Conservation (phyloP, 2,329 filamentous ascomycete species). For the Cadophora gregata region DNA sequence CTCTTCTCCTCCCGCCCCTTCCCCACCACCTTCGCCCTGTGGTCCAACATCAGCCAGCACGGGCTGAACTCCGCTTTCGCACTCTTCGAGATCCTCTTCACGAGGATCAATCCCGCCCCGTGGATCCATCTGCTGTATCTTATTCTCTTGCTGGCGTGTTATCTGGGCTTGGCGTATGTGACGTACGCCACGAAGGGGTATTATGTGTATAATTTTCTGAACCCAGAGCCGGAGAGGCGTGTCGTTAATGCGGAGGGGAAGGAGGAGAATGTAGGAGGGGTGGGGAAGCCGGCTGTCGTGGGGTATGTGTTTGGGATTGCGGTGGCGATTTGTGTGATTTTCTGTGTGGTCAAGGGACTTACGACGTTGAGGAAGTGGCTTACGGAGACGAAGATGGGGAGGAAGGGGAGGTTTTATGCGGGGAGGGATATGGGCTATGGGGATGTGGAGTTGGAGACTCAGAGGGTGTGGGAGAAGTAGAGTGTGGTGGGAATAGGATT, state of each 20-base stretch:
- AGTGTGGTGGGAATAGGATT: not conserved
- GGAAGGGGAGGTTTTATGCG: constrained; percentile 47
- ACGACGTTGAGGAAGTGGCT: constrained; percentile 34
- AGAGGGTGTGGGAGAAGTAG: constrained; percentile 37
- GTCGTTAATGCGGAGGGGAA: constrained; percentile 21
- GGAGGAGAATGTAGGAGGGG: constrained; percentile 29
- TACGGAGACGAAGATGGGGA: constrained; percentile 52
- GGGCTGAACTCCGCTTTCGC: constrained; percentile 76
- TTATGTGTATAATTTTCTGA: constrained; percentile 82
- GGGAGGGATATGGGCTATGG: constrained; percentile 35
- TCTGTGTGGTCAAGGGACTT: constrained; percentile 31
- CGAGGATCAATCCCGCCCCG: constrained; percentile 67
- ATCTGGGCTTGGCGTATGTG: constrained; percentile 76
- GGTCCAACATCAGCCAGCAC: constrained; percentile 76
- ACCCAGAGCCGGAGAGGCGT: constrained; percentile 50
- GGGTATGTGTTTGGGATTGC: constrained; percentile 42
- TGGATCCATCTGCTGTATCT: constrained; percentile 72
- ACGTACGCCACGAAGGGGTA: constrained; percentile 72
- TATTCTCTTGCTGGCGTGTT: constrained; percentile 72
- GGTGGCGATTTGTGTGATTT: constrained; percentile 37
- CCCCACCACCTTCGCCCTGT: constrained; percentile 56
- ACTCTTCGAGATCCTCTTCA: constrained; percentile 74
- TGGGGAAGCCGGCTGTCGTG: constrained; percentile 30
- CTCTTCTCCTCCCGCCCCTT: constrained; percentile 65
- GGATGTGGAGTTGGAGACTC: constrained; percentile 37